A percentile compares a stretch with the other conserved stretches of the same genome.
These are phyloP conservation scores for Talaromyces stipitatus DNA, from an alignment of 495 filamentous ascomycete genomes.

Conservation along the genomic window DNA sequence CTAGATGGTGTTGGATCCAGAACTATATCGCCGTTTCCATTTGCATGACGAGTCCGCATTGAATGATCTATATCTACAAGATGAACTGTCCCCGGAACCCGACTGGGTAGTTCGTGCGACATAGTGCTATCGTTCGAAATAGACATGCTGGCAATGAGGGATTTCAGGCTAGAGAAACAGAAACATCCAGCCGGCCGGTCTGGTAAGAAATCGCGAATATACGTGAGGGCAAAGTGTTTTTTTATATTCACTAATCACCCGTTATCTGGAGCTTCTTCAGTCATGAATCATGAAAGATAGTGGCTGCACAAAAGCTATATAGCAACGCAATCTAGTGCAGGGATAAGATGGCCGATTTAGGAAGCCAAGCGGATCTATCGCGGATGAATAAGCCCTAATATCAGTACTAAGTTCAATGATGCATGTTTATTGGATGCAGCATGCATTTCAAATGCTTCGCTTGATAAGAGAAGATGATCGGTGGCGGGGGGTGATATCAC, in stretches of 20 bases:
- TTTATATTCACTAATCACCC: background rate
- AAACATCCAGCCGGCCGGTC: background rate
- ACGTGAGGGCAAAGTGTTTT: background rate
- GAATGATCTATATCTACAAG: constrained; percentile 47
- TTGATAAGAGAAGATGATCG: background rate
- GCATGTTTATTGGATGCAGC: background rate
- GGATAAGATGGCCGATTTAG: background rate
- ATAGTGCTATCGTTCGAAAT: background rate
- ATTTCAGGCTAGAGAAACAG: background rate
- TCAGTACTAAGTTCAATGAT: background rate
- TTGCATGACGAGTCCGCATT: constrained; percentile 32
- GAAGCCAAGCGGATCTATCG: background rate
- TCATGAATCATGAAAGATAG: no score
- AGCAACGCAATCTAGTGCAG: background rate
- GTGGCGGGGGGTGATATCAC: no score
- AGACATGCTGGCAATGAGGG: background rate
- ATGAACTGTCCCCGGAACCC: constrained; percentile 49
- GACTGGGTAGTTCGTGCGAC: constrained; percentile 6
- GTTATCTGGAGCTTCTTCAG: background rate
- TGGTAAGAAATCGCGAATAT: no score
- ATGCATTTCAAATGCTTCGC: background rate
- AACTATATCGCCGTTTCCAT: constrained; percentile 43
- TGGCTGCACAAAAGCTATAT: background rate
- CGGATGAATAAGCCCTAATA: background rate
- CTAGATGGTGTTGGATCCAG: constrained; percentile 49